phyloP scores from a whole-genome alignment of 2,329 filamentous ascomycete species.

The Colletotrichum musae region DNA sequence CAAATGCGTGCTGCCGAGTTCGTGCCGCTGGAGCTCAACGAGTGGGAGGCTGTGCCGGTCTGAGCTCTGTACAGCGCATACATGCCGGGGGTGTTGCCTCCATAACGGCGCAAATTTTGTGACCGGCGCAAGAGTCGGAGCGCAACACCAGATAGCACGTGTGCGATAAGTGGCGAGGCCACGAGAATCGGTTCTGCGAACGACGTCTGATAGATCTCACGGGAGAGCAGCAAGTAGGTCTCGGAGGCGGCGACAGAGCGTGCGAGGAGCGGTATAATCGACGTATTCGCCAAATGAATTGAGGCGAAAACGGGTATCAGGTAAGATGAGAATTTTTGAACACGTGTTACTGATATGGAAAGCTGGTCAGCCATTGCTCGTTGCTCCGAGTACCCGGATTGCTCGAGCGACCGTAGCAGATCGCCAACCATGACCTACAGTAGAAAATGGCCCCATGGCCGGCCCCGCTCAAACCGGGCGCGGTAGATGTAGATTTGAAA shows the following conservation, averaged over 20 bases:
- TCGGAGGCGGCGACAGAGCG: constrained; percentile 82
- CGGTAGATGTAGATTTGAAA: constrained; percentile 59
- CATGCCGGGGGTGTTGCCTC: constrained; percentile 74
- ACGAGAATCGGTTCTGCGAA: constrained; percentile 86
- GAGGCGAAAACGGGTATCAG: constrained; percentile 82
- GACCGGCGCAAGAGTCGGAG: constrained; percentile 82
- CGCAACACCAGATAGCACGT: constrained; percentile 82
- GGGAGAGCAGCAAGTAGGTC: constrained; percentile 88
- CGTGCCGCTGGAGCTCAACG: constrained; percentile 45
- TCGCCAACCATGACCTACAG: constrained; percentile 63
- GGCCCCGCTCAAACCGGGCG: constrained; percentile 70
- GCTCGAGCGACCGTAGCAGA: neutral
- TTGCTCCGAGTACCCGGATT: constrained; percentile 43
- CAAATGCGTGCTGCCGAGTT: constrained; percentile 62
- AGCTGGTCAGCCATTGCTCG: constrained; percentile 7
- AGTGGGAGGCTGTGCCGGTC: constrained; percentile 50
- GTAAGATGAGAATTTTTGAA: constrained; percentile 93
- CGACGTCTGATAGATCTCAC: constrained; percentile 91
- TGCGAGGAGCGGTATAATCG: constrained; percentile 82
- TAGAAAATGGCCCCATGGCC: constrained; percentile 83
- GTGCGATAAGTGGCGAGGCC: constrained; percentile 79
- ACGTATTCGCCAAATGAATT: constrained; percentile 86
- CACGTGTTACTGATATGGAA: constrained; percentile 71
- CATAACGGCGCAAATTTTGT: constrained; percentile 81
- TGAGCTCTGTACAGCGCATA: constrained; percentile 54